Evolutionary conservation across 331 rosid genomes (phyloP).

Genomic region (Pyracantha coccinea): DNA sequence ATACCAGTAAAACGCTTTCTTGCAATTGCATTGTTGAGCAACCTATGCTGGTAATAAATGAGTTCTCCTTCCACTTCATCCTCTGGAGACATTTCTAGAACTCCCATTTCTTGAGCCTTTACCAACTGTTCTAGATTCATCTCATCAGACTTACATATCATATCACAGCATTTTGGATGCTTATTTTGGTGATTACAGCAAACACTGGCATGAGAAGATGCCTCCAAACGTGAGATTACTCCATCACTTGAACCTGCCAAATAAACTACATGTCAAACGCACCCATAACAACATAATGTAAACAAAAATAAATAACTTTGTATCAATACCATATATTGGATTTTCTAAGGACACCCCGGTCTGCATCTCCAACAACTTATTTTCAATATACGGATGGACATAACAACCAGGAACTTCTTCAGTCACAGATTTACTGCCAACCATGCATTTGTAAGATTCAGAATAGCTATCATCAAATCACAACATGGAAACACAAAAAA

Average conservation of each 20-base stretch:
- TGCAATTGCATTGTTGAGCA: constrained; percentile 53
- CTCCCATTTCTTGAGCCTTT: constrained; percentile 36
- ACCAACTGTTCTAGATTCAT: constrained; percentile 36
- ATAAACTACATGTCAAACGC: constrained; percentile 19
- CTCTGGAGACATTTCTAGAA: constrained; percentile 45
- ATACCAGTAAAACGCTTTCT: constrained; percentile 61
- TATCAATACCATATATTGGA: constrained; percentile 28
- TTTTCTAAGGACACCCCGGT: constrained; percentile 28
- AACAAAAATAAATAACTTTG: constrained; percentile 7
- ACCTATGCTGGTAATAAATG: constrained; percentile 62
- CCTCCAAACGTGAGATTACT: constrained; percentile 32
- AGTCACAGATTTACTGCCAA: constrained; percentile 41
- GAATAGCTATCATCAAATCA: background rate
- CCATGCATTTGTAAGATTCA: constrained; percentile 14
- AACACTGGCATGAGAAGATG: constrained; percentile 31
- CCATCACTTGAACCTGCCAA: constrained; percentile 42
- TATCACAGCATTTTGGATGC: constrained; percentile 25
- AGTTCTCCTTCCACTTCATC: constrained; percentile 93
- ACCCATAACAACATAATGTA: constrained; percentile 13
- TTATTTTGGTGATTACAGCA: constrained; percentile 42
- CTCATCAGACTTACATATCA: constrained; percentile 30
- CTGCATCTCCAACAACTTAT: constrained; percentile 38
- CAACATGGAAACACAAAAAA: background rate
- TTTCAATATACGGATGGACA: constrained; percentile 53
- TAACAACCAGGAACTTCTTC: constrained; percentile 30